These are phyloP conservation scores for Waltergamsia citrina DNA, from an alignment of 2,329 filamentous ascomycete species.

Conservation along the genomic window DNA sequence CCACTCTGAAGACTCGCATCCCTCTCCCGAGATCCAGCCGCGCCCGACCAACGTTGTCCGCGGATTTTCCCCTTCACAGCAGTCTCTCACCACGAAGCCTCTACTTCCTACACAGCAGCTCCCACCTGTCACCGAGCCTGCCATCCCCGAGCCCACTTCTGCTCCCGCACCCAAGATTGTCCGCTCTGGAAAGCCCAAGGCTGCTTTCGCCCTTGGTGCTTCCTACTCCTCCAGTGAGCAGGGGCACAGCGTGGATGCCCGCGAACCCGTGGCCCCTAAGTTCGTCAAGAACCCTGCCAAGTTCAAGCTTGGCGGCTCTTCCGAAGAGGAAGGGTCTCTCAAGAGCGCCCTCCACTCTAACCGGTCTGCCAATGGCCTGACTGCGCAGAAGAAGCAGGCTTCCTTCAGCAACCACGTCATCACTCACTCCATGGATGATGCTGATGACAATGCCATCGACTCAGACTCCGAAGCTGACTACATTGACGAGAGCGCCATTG, in stretches of 20 bases:
- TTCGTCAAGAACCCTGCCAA: conserved; percentile 27
- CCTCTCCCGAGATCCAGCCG: conserved; percentile 16
- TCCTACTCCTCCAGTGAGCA: conserved; percentile 67
- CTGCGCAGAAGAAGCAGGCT: conserved; percentile 60
- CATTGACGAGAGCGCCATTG: conserved; percentile 75
- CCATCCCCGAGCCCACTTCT: conserved; percentile 52
- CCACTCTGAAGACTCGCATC: conserved; percentile 16
- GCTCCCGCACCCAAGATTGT: conserved; percentile 56
- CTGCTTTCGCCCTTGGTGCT: conserved; percentile 64
- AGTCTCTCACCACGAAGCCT: conserved; percentile 37
- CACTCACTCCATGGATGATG: conserved; percentile 55
- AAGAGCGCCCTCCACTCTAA: conserved; percentile 39
- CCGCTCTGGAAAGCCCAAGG: conserved; percentile 50
- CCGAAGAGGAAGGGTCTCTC: conserved; percentile 73
- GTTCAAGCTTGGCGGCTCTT: conserved; percentile 48
- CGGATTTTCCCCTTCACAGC: conserved; percentile 73
- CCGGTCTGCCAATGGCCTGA: conserved; percentile 29
- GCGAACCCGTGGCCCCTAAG: conserved; percentile 20
- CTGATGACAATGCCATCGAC: conserved; percentile 43
- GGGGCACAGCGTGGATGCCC: conserved; percentile 37
- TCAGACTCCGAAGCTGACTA: conserved; percentile 58
- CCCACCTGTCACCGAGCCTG: conserved; percentile 19
- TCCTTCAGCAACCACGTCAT: conserved; percentile 73
- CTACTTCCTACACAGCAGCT: conserved; percentile 25
- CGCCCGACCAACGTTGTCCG: conserved; percentile 58